Conservation (phyloP, 2,329 filamentous ascomycete genomes). For the Moelleriella libera region DNA sequence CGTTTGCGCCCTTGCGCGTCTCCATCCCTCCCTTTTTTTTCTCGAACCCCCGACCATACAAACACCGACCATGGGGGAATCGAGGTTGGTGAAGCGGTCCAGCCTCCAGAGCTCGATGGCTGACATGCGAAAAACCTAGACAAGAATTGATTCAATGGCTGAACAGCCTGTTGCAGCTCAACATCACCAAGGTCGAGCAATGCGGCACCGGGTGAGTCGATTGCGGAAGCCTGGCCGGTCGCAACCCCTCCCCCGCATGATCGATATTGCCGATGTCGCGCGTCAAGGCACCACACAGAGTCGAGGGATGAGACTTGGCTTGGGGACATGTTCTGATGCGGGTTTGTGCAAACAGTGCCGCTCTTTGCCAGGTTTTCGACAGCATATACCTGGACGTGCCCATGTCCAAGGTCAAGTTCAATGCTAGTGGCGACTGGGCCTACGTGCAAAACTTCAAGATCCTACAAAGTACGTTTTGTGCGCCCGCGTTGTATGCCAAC, state of each 20-base stretch:
- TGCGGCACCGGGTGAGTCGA: constrained; percentile 80
- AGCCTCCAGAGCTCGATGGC: neutral
- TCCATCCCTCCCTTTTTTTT: neutral
- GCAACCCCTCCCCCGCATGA: constrained; percentile 8
- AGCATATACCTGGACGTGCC: constrained; percentile 93
- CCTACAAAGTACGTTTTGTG: constrained; percentile 60
- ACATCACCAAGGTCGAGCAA: constrained; percentile 97
- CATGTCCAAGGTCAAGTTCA: constrained; percentile 96
- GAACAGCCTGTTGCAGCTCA: constrained; percentile 94
- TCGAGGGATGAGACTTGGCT: neutral
- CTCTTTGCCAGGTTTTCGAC: constrained; percentile 94
- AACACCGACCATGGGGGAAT: constrained; percentile 31
- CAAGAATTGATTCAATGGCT: constrained; percentile 95
- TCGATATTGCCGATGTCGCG: too few relatives aligned
- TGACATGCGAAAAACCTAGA: constrained; percentile 33
- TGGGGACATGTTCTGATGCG: neutral
- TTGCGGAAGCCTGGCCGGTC: neutral
- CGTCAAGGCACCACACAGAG: too few relatives aligned
- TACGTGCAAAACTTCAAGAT: constrained; percentile 99
- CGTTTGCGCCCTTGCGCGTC: neutral
- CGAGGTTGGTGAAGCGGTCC: constrained; percentile 21
- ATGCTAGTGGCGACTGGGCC: constrained; percentile 90
- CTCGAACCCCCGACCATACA: neutral
- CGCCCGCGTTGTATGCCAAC: too few relatives aligned
- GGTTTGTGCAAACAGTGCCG: constrained; percentile 40